Base-by-base conservation (phyloP, 768 basidiomycete genomes). In the Hysterangium stoloniferum region DNA sequence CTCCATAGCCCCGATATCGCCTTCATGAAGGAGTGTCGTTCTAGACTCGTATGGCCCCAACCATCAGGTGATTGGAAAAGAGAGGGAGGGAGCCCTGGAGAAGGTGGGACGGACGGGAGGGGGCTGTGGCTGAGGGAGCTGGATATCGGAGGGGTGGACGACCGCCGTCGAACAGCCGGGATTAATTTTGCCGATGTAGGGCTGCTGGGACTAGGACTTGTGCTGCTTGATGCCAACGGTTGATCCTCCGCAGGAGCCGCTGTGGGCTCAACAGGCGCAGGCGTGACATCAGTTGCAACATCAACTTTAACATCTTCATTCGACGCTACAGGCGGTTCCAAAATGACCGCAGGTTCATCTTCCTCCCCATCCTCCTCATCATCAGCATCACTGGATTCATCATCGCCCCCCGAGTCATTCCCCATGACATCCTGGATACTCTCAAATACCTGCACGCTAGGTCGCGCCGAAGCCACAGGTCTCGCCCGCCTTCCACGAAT, bases 391-490 rank as follows among this genome's bases (percentile, higher is more conserved):
- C 75, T 63, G 58, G 80, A 74, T 9, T 81, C 77, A 56, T 86
- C 82, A 3, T 82, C 82, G 52, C 72, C 74, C 45, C 87, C 86
- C 19, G 83, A 83, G 56, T 87, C 80, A 58, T 90, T 88, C 45
- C 76, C 76, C 61, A 96, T 87, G 1, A 88, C 94, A 59, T 96
- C 93, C 61, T 86, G 84, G 59, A 96, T 78, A 59, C 89, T 93
- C 47, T 88, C 84, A 22, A 96, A 74, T 28, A 96, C 77, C 61
- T 93, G 83, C 1, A 95, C 89, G 59, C 83, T 91, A 13, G 90
- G 92, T 38, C 83, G 79, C 13, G 93, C 85, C 22, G 84, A 84
- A 17, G 87, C 86, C 12, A 98, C 90, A 11, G 96, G 95, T 28
- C 95, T 84, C 17, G 90, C 87, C 38, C 86, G 80, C 56, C 81